phyloP scores from a whole-genome alignment of 1,284 basidiomycete genomes.

The Dichomitus squalens region DNA sequence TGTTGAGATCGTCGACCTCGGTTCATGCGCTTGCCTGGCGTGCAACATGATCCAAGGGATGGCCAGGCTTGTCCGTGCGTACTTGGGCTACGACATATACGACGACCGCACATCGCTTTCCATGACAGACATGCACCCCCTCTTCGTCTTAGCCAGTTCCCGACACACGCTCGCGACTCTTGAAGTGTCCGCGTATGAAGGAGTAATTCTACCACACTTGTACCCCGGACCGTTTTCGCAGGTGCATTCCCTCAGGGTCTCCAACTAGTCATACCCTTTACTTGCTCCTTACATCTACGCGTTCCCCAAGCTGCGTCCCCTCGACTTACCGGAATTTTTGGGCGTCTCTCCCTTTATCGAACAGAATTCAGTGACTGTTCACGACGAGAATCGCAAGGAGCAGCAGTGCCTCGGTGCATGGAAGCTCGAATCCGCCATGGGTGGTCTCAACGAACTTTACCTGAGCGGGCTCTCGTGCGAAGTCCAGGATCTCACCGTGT shows the following conservation, averaged over 20 bases:
- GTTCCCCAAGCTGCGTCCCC: neutral
- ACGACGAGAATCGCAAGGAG: neutral
- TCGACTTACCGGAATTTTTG: neutral
- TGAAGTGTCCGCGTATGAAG: neutral
- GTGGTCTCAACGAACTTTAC: neutral
- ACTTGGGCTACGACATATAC: neutral
- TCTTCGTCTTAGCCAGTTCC: neutral
- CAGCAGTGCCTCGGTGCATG: neutral
- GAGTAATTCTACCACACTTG: neutral
- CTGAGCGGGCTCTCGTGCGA: neutral
- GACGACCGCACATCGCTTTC: neutral
- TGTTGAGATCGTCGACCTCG: neutral
- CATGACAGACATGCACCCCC: neutral
- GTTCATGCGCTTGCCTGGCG: neutral
- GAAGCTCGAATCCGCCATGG: neutral
- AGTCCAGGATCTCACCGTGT: neutral
- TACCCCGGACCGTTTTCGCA: neutral
- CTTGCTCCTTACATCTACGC: neutral
- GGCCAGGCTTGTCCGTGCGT: neutral
- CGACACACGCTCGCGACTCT: neutral
- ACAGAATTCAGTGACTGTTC: neutral
- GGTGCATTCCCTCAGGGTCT: neutral
- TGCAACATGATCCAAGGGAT: neutral
- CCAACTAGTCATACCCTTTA: neutral
- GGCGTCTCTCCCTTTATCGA: neutral